Conservation (phyloP, 2,329 filamentous ascomycete genomes). For the Rhexocercosporidium sp. region DNA sequence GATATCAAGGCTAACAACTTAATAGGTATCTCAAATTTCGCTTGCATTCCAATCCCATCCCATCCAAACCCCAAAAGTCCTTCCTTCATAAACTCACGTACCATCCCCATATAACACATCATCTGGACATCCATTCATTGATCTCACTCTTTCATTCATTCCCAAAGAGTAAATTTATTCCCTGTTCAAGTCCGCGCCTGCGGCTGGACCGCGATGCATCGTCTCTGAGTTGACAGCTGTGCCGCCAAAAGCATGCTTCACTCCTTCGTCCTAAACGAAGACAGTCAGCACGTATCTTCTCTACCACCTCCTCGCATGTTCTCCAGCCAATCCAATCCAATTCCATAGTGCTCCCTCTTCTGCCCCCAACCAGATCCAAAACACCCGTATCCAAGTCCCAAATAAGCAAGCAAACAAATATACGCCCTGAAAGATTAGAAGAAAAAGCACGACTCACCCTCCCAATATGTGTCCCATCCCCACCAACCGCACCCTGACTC, state of each 20-base stretch:
- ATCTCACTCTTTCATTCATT: not conserved
- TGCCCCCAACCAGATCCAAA: not conserved
- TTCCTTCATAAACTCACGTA: not conserved
- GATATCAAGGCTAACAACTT: too few species aligned
- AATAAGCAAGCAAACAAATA: not conserved
- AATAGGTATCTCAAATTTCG: too few species aligned
- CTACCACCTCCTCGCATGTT: not conserved
- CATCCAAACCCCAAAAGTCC: not conserved
- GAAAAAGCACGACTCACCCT: not conserved
- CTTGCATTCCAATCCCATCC: too few species aligned
- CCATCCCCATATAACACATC: not conserved
- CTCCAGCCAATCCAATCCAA: not conserved
- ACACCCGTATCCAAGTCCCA: not conserved
- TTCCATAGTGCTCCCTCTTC: not conserved
- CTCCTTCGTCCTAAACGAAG: not conserved
- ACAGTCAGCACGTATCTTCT: not conserved
- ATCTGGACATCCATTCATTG: not conserved
- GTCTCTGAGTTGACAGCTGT: constrained; percentile 5
- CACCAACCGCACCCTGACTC: not conserved
- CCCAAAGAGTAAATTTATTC: not conserved
- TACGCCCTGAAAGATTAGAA: not conserved
- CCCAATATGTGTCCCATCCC: constrained; percentile 1
- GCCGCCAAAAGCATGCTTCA: constrained; percentile 2
- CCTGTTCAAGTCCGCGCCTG: not conserved
- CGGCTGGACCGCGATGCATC: not conserved